Evolutionary conservation across 306 rosid genomes (phyloP).

Genomic region (Cicer cuneatum): DNA sequence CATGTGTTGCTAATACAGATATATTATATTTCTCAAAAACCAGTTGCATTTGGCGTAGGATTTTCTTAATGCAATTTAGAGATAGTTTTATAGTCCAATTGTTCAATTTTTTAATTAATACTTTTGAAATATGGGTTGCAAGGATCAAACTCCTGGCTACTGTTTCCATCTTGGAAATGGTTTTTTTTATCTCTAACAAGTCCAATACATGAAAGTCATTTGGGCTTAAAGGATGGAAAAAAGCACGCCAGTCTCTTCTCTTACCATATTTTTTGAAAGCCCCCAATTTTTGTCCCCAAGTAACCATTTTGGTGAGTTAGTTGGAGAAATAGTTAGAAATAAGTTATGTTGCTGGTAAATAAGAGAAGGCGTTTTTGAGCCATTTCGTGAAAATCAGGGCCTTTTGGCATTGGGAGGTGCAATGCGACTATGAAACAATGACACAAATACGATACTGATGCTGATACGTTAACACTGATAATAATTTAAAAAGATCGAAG

Average conservation of each 20-base stretch:
- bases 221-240: constrained; percentile 1
- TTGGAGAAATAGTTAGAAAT: too few relatives aligned
- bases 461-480: too few relatives aligned
- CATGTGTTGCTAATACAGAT: constrained; percentile 13
- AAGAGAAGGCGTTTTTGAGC: too few relatives aligned
- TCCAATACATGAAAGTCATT: constrained; percentile 7
- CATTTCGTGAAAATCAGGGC: too few relatives aligned
- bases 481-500: too few relatives aligned
- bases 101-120: not conserved
- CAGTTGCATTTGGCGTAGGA: not conserved
- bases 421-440: too few relatives aligned
- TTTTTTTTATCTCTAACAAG: constrained; percentile 11
- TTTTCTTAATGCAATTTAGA: not conserved
- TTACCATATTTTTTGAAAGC: too few relatives aligned
- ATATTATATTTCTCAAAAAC: constrained; percentile 10
- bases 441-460: too few relatives aligned
- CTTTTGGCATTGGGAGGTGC: too few relatives aligned
- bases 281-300: not conserved
- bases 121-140: too few relatives aligned
- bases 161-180: constrained; percentile 2
- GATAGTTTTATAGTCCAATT: constrained; percentile 5
- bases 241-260: not conserved
- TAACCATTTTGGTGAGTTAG: too few relatives aligned
- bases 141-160: not conserved
- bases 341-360: too few relatives aligned